Conservation (phyloP, 495 filamentous ascomycete species). For the Aspergillus leporis region DNA sequence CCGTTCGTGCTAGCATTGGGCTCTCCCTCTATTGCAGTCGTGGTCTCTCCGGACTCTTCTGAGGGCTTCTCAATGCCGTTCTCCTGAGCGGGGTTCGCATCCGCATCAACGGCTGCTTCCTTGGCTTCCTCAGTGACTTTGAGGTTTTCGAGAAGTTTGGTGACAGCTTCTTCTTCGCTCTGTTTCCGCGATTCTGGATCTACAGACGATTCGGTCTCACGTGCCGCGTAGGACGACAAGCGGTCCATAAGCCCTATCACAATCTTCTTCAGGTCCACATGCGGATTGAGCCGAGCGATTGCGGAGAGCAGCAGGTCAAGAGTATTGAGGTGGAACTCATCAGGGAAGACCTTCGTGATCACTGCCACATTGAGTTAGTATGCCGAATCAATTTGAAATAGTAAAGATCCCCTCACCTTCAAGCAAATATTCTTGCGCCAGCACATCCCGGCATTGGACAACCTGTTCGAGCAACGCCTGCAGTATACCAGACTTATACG, state of each 20-base stretch:
- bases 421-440: conserved; percentile 95
- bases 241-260: conserved; percentile 98
- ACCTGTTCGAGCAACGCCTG: conserved; percentile 92
- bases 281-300: conserved; percentile 86
- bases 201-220: conserved; percentile 77
- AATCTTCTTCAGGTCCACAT: conserved; percentile 97
- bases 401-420: conserved; percentile 57
- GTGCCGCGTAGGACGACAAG: conserved; percentile 85
- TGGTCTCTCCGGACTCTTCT: conserved; percentile 25
- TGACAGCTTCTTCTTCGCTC: conserved; percentile 80
- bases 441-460: conserved; percentile 93
- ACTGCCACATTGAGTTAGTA: conserved; percentile 53
- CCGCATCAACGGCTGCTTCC: conserved; percentile 33
- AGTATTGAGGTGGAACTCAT: conserved; percentile 96
- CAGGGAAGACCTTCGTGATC: conserved; percentile 97
- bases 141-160: conserved; percentile 73
- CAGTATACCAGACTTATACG: conserved; percentile 88
- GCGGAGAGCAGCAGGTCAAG: conserved; percentile 91
- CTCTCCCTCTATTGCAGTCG: conserved; percentile 24
- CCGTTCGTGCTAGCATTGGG: conserved; percentile 21
- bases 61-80: conserved; percentile 49
- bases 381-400: background rate
- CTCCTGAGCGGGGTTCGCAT: conserved; percentile 35
- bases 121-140: conserved; percentile 64
- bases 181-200: conserved; percentile 72